A percentile compares a stretch with the other conserved stretches of the same genome.
Conservation (phyloP, 2,329 filamentous ascomycete genomes). For the Phyllosticta citriasiana region DNA sequence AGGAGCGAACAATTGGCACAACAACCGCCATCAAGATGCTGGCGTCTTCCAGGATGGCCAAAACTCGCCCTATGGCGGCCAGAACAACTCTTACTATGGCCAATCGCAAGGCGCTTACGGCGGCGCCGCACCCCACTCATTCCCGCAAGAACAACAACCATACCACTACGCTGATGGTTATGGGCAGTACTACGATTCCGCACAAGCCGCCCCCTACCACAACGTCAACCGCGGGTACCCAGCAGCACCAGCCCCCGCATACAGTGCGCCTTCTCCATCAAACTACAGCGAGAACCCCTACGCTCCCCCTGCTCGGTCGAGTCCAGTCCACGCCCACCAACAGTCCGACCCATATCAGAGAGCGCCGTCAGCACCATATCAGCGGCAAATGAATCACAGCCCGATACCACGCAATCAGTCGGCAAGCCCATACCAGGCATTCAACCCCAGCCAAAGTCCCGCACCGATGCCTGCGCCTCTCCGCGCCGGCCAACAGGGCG, state of each 20-base stretch:
- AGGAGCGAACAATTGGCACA: background rate
- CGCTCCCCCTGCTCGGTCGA: background rate
- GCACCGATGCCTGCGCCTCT: background rate
- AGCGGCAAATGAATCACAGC: conserved; percentile 1
- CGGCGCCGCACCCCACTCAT: background rate
- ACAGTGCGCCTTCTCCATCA: conserved; percentile 14
- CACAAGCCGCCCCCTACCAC: background rate
- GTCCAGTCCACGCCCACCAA: background rate
- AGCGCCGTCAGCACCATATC: background rate
- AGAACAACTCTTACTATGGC: background rate
- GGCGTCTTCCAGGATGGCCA: background rate
- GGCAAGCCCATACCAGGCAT: conserved; percentile 9
- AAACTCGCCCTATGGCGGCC: background rate
- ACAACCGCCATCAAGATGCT: background rate
- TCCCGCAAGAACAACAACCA: conserved; percentile 2
- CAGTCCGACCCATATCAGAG: background rate
- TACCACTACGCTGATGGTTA: conserved; percentile 4
- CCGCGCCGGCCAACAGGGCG: background rate
- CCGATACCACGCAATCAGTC: conserved; percentile 11
- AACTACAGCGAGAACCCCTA: conserved; percentile 9
- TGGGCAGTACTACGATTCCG: conserved; percentile 1
- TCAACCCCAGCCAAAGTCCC: background rate
- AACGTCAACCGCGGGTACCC: conserved; percentile 4
- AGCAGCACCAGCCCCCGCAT: conserved; percentile 5
- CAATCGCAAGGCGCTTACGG: background rate